phyloP scores from a whole-genome alignment of 192 early-diverging fungal genomes.

The Gonapodya prolifera region DNA sequence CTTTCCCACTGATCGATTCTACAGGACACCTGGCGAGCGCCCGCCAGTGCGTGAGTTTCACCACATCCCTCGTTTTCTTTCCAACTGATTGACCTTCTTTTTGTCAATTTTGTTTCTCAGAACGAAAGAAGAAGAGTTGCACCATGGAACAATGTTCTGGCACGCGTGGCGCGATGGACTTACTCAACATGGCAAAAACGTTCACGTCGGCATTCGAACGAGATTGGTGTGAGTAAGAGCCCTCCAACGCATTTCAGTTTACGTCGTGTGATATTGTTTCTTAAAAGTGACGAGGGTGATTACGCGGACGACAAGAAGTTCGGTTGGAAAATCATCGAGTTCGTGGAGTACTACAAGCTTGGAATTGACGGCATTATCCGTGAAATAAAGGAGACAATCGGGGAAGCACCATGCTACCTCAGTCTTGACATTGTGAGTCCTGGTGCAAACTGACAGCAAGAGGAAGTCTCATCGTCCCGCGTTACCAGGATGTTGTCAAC shows the following conservation, averaged over 20 bases:
- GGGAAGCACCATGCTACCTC: slow-evolving; percentile 21
- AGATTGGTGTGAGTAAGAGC: slow-evolving; percentile 5
- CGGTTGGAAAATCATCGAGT: slow-evolving; percentile 24
- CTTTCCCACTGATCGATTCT: too few relatives aligned
- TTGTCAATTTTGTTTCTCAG: too few relatives aligned
- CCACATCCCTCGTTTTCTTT: too few relatives aligned
- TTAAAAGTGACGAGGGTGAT: slow-evolving; percentile 15
- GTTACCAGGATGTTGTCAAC: slow-evolving; percentile 2
- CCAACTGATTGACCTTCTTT: too few relatives aligned
- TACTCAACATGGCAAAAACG: slow-evolving; percentile 21
- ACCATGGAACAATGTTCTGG: slow-evolving; percentile 1
- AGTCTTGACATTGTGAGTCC: slow-evolving; percentile 28
- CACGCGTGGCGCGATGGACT: slow-evolving; percentile 23
- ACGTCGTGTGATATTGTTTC: background rate
- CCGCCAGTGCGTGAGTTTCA: too few relatives aligned
- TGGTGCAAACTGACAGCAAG: too few relatives aligned
- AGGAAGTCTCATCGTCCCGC: too few relatives aligned
- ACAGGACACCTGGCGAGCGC: background rate
- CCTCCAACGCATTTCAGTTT: background rate
- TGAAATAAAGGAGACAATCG: slow-evolving; percentile 19
- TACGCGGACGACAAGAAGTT: slow-evolving; percentile 18
- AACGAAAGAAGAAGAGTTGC: background rate
- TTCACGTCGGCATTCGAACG: slow-evolving; percentile 29
- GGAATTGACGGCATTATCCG: slow-evolving; percentile 24
- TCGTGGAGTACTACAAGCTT: slow-evolving; percentile 22